Base-by-base conservation (phyloP, 768 basidiomycete genomes). In the Lactarius pseudohatsudake region DNA sequence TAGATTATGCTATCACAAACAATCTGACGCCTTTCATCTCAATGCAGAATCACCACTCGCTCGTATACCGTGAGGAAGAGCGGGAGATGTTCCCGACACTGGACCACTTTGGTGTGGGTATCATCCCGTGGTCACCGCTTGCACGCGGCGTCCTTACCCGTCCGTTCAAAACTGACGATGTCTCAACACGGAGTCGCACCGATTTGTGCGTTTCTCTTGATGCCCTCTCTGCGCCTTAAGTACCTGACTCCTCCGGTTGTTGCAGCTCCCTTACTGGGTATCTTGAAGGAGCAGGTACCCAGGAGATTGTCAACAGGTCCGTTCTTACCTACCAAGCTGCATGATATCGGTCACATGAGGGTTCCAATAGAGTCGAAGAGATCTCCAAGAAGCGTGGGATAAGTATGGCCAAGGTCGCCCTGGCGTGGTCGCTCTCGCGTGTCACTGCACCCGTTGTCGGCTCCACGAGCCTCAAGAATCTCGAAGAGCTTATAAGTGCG, bases 331-430 rank as follows among this genome's bases (percentile, higher is more conserved):
- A 6, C 43, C 28, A 28, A 6, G 15, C 16, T 20, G 11, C 20
- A 8, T 20, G 41, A 26, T 26, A 3, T 22, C 11, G 20, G 16
- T 16, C 10, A 32, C 16, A 57, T 38, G 36, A 16, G 0, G 6
- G 16, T 38, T 38, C 22, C 50, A 34, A 34, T 32, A 79, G 80
- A 13, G 79, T 82, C 54, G 76, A 81, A 68, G 77, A 79, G 66
- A 65, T 81, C 10, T 77, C 81, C 13, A 69, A 72, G 45, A 78
- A 71, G 66, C 77, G 75, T 57, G 75, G 75, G 4, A 69, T 75
- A n/a, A 79, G 72, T 58, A 83, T 82, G 80, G 79, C 79, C 0
- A 79, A 81, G 59, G 72, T 83, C 59, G 74, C 82, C 2, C 66
- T 81, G 45, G 78, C 82, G 15, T 82, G 69, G 69, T 67, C 62